These are phyloP conservation scores for Solanum pennellii DNA, from an alignment of 257 asterid genomes.

Conservation along the genomic window DNA sequence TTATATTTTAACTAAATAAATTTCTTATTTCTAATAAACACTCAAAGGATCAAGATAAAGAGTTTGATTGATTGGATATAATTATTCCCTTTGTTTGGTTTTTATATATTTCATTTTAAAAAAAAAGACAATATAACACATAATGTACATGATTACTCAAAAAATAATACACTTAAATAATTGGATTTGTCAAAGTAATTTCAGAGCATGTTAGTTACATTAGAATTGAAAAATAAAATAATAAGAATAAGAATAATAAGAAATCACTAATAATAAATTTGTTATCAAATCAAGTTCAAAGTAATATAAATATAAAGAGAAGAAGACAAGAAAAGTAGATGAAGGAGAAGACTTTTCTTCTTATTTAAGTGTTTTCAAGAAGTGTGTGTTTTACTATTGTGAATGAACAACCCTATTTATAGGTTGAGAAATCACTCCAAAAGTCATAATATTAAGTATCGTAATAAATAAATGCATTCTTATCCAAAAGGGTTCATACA, in stretches of 20 bases:
- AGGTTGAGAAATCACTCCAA: too few relatives aligned
- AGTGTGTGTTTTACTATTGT: too few relatives aligned
- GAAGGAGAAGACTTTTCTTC: too few relatives aligned
- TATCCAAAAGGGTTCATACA: too few relatives aligned
- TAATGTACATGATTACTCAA: not conserved
- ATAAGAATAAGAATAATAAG: not conserved
- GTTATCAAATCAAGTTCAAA: too few relatives aligned
- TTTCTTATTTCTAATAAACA: not conserved
- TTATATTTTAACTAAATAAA: not conserved
- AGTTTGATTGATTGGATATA: not conserved
- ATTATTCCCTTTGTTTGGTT: not conserved
- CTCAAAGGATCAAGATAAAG: not conserved
- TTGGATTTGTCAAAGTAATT: not conserved
- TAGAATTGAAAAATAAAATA: not conserved
- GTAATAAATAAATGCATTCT: too few relatives aligned
- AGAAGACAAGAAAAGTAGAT: too few relatives aligned
- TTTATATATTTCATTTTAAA: not conserved
- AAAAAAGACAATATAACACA: not conserved
- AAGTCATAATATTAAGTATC: too few relatives aligned
- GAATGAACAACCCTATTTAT: too few relatives aligned
- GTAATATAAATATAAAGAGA: too few relatives aligned
- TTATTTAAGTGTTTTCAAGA: too few relatives aligned
- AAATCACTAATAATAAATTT: not conserved
- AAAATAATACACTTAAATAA: not conserved
- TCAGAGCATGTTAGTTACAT: not conserved